phyloP scores from a whole-genome alignment of 805 yeast species.

The Nakazawaea pomicola region DNA sequence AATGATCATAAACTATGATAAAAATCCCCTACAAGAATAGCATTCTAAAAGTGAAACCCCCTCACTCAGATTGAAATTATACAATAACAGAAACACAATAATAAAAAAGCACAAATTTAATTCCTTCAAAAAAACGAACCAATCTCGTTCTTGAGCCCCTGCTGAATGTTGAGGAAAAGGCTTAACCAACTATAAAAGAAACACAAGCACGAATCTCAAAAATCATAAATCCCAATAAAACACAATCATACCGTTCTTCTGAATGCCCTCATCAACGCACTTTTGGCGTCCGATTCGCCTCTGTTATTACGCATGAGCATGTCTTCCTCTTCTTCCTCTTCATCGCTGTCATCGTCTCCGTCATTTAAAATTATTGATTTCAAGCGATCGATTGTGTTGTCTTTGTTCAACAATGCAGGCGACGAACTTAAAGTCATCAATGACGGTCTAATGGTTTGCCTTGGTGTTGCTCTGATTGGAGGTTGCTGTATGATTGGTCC shows the following conservation, averaged over 20 bases:
- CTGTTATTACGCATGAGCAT: not conserved
- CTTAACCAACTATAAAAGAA: no score
- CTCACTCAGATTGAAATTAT: no score
- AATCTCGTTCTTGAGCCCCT: no score
- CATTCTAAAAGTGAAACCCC: no score
- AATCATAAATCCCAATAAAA: not conserved
- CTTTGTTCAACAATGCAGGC: conserved; percentile 5
- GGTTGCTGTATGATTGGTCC: not conserved
- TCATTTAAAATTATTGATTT: conserved; percentile 5
- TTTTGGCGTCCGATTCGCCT: conserved; percentile 11
- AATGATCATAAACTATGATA: no score
- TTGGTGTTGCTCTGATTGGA: conserved; percentile 7
- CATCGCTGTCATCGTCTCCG: not conserved
- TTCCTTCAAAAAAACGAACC: no score
- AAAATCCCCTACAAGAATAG: no score
- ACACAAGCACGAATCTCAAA: not conserved
- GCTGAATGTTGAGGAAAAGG: no score
- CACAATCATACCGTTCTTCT: conserved; percentile 1
- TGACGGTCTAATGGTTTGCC: conserved; percentile 12
- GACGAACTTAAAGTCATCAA: conserved; percentile 12
- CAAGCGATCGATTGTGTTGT: conserved; percentile 3
- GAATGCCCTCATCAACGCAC: conserved; percentile 12
- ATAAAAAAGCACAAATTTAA: no score
- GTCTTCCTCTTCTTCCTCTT: conserved; percentile 3
- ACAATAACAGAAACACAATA: no score